Conservation (phyloP, 1,139 yeast genomes). For the Eremothecium cymbalariae region DNA sequence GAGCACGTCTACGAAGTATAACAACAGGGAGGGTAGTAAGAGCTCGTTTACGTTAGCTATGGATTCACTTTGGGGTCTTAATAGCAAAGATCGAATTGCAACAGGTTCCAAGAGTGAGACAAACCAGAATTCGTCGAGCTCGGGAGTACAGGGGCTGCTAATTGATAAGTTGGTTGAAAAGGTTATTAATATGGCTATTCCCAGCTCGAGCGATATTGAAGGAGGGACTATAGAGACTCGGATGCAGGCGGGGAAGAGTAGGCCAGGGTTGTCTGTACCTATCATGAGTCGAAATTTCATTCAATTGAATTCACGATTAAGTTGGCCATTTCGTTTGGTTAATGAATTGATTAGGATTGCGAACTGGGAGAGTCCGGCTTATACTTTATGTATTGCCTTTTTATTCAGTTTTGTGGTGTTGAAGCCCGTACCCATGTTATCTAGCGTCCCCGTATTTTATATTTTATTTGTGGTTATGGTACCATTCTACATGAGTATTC, state of each 20-base stretch:
- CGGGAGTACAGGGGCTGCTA: conserved; percentile 34
- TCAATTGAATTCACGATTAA: conserved; percentile 54
- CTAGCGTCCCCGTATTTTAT: conserved; percentile 46
- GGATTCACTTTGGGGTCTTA: conserved; percentile 8
- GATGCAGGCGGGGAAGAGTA: conserved; percentile 46
- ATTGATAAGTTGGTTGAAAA: conserved; percentile 68
- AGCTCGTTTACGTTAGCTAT: conserved; percentile 3
- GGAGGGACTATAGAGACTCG: conserved; percentile 39
- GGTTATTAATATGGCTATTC: conserved; percentile 60
- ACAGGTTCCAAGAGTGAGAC: conserved; percentile 3
- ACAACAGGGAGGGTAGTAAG: conserved; percentile 2
- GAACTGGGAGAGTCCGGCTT: conserved; percentile 58
- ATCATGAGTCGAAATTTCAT: conserved; percentile 64
- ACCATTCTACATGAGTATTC: conserved; percentile 53
- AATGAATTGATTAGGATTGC: conserved; percentile 49
- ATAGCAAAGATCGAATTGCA: not conserved
- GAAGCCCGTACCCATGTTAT: conserved; percentile 50
- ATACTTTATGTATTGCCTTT: conserved; percentile 52
- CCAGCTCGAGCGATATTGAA: conserved; percentile 44
- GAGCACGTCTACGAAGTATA: conserved; percentile 6
- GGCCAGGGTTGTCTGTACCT: conserved; percentile 66
- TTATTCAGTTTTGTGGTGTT: conserved; percentile 51
- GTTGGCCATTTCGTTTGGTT: conserved; percentile 49
- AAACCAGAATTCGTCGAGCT: conserved; percentile 6
- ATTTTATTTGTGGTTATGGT: conserved; percentile 51